Percentiles rank a stretch among this genome's conserved stretches.
These are phyloP conservation scores for Trichosporon sp. DNA, from an alignment of 1,284 basidiomycete genomes.

Conservation along the genomic window DNA sequence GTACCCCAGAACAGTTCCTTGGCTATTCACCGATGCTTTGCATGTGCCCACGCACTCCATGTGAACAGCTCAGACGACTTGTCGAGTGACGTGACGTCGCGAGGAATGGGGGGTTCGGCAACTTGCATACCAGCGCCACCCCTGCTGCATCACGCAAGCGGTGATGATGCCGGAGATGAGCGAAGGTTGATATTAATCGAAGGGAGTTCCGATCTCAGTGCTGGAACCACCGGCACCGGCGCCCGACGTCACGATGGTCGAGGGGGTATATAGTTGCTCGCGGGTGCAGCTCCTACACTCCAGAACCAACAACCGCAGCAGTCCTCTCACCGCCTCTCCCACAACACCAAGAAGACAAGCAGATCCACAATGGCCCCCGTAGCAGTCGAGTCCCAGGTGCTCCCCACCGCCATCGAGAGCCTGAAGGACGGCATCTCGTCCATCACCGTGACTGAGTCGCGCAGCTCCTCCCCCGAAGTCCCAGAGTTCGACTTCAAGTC, in stretches of 20 bases:
- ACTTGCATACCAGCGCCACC: background rate
- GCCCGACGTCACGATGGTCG: background rate
- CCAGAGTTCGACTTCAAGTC: slow-evolving; percentile 26
- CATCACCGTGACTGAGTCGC: slow-evolving; percentile 19
- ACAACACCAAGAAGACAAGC: background rate
- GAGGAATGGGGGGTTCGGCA: background rate
- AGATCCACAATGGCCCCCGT: slow-evolving; percentile 28
- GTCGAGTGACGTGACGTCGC: background rate
- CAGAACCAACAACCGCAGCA: background rate
- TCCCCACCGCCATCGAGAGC: slow-evolving; percentile 25
- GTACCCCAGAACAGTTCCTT: background rate
- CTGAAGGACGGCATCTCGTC: slow-evolving; percentile 28
- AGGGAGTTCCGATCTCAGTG: background rate
- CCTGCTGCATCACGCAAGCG: background rate
- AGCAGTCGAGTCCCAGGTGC: slow-evolving; percentile 21
- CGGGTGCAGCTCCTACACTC: background rate
- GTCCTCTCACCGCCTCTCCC: background rate
- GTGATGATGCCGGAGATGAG: slow-evolving; percentile 17
- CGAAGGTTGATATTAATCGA: background rate
- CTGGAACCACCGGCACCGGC: background rate
- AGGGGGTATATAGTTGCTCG: background rate
- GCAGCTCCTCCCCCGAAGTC: background rate
- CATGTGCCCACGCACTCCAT: background rate
- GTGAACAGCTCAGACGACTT: background rate
- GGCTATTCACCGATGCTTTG: background rate